Conservation (phyloP, 805 yeast species). For the Cyberlindnera saturnus region DNA sequence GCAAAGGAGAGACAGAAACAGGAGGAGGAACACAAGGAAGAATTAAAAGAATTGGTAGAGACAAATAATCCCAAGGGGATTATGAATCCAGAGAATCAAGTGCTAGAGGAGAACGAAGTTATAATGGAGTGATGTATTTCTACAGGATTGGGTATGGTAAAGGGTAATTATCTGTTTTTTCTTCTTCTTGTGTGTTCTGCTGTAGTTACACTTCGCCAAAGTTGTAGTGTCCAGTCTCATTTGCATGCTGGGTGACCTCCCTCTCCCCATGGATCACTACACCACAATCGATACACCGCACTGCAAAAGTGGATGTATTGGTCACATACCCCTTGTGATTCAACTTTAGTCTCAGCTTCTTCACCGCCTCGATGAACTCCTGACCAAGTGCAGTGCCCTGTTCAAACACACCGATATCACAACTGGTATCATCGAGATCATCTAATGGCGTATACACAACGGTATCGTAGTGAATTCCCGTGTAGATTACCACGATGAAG, state of each 20-base stretch:
- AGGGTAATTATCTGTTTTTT: background rate
- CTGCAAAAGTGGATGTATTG: conserved; percentile 53
- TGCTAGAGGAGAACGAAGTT: conserved; percentile 19
- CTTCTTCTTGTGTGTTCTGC: background rate
- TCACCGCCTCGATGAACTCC: conserved; percentile 31
- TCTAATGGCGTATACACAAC: conserved; percentile 31
- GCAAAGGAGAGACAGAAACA: conserved; percentile 36
- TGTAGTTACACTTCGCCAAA: conserved; percentile 42
- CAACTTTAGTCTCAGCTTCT: conserved; percentile 36
- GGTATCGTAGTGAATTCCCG: conserved; percentile 72
- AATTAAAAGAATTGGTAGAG: conserved; percentile 24
- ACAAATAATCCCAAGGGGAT: conserved; percentile 25
- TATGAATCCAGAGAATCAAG: conserved; percentile 9
- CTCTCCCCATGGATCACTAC: conserved; percentile 51
- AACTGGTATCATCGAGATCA: conserved; percentile 24
- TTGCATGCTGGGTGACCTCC: conserved; percentile 61
- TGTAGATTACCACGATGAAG: conserved; percentile 52
- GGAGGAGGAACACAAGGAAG: conserved; percentile 35
- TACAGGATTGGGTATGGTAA: background rate
- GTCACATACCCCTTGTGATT: conserved; percentile 54
- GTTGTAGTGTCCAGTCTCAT: conserved; percentile 49
- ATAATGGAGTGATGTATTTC: conserved; percentile 10
- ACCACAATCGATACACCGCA: conserved; percentile 54
- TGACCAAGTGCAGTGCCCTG: conserved; percentile 26
- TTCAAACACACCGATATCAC: conserved; percentile 39